Base-by-base conservation (phyloP, 2,329 filamentous ascomycete species). In the Fusarium musae region DNA sequence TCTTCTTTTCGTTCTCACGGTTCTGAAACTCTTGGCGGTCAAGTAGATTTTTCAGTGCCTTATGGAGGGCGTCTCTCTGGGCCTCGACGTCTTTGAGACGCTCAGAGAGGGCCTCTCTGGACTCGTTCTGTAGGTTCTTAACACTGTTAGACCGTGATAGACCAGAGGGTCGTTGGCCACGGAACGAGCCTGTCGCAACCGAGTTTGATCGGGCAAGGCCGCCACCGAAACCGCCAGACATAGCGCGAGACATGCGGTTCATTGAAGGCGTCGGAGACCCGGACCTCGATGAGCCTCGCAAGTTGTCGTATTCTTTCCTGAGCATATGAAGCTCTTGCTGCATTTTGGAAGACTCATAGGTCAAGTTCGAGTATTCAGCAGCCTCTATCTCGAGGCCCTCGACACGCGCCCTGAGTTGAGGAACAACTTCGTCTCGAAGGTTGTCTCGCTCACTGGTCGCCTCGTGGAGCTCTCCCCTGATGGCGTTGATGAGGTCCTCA, bases 61-160 rank as follows among this genome's bases (percentile, higher is more conserved):
- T 90, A 84, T 98, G 96, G 11, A 99, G 87, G 2, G 96, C 95
- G 82, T 99, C 96, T 52, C 96, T 90, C 83, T 99, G 96, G 47
- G 94, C 91, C 82, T 98, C 96, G 16, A 98, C 92, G 74, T 98
- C 96, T 82, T 97, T 97, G 23, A 97, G 87, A 36, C 93, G 89
- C 75, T 97, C 95, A 4, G 91, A 90, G 21, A 95, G 83, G 16
- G 89, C 88, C 61, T 96, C 93, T 61, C 91, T 87, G 8, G 89
- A 90, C 75, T 93, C 89, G 66, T 78, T 82, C 58, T 81, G 83
- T 28, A 63, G 63, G 81, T 79, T 85, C 85, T 92, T 85, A 46
- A 88, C 84, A 46, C 84, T 89, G 78, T 86, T 89, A 15, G 92
- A 92, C 69, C 92, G 86, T 13, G 89, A 88, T 40, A 94, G 77